Percentiles rank a stretch among this genome's conserved stretches.
Evolutionary conservation across 164 flowering plant species (phyloP).

Genomic region (Saururus chinensis): DNA sequence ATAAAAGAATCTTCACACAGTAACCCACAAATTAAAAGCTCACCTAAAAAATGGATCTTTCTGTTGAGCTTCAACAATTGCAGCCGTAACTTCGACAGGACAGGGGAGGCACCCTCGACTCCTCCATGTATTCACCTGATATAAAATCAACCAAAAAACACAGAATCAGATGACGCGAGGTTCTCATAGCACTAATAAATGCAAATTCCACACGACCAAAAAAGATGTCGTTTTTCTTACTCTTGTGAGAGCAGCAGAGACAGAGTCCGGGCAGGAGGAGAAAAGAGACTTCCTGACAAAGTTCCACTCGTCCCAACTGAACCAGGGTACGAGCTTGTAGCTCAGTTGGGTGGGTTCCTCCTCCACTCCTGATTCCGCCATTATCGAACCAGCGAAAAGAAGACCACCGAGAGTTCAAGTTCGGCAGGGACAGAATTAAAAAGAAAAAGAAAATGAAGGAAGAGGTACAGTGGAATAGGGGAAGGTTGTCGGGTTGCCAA

Average conservation of each 20-base stretch:
- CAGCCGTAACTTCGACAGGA: constrained; percentile 57
- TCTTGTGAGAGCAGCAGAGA: constrained; percentile 42
- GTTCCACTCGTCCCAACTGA: constrained; percentile 84
- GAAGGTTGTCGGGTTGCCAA: no score
- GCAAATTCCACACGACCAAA: background rate
- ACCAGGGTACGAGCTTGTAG: constrained; percentile 73
- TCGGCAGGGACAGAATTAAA: no score
- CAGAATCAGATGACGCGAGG: background rate
- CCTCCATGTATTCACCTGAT: constrained; percentile 67
- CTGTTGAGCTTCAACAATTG: constrained; percentile 60
- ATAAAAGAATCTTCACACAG: background rate
- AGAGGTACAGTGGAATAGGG: no score
- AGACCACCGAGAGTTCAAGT: no score
- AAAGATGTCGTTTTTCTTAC: constrained; percentile 17
- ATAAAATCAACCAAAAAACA: background rate
- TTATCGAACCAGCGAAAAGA: background rate
- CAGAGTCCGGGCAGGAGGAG: constrained; percentile 45
- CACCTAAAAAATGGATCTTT: constrained; percentile 69
- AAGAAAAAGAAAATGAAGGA: no score
- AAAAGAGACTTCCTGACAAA: constrained; percentile 58
- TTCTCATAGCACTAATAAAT: background rate
- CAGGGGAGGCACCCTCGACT: constrained; percentile 71
- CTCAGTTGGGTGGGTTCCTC: constrained; percentile 4
- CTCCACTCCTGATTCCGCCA: background rate
- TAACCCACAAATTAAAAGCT: background rate